Evolutionary conservation across 768 basidiomycete genomes (phyloP).

Genomic region (Macrolepiota albuminosa): DNA sequence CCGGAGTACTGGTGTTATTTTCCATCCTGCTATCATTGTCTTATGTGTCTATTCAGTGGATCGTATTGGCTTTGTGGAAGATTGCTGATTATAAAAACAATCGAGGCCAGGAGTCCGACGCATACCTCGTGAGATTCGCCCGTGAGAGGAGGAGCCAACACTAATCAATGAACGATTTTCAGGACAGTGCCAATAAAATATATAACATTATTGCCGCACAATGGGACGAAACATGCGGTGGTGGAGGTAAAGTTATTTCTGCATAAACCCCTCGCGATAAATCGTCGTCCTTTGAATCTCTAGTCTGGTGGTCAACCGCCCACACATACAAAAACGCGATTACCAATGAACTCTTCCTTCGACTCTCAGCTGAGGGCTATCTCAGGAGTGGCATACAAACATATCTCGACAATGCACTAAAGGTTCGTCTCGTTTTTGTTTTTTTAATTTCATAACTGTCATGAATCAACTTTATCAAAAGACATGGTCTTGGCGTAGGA

Average conservation of each 20-base stretch:
- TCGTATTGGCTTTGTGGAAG: slow-evolving; percentile 54
- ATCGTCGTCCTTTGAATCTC: neutral
- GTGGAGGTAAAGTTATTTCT: slow-evolving; percentile 34
- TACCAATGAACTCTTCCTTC: slow-evolving; percentile 54
- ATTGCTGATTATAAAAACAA: slow-evolving; percentile 47
- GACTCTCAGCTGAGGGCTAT: slow-evolving; percentile 45
- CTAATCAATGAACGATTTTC: neutral
- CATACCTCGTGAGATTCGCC: slow-evolving; percentile 23
- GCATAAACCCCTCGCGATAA: neutral
- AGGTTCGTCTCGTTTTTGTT: slow-evolving; percentile 22
- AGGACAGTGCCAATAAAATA: slow-evolving; percentile 43
- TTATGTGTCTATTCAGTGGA: slow-evolving; percentile 35
- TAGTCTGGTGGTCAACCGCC: slow-evolving; percentile 55
- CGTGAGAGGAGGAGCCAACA: neutral
- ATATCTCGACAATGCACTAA: slow-evolving; percentile 46
- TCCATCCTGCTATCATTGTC: neutral
- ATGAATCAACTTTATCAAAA: slow-evolving; percentile 5
- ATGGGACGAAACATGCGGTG: slow-evolving; percentile 48
- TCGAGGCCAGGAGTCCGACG: slow-evolving; percentile 28
- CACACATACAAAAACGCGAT: slow-evolving; percentile 58
- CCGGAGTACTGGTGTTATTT: slow-evolving; percentile 30
- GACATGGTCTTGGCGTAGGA: slow-evolving; percentile 34
- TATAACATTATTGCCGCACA: slow-evolving; percentile 48
- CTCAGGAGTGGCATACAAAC: slow-evolving; percentile 29
- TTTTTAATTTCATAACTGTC: neutral